Evolutionary conservation across 371 early-diverging fungal species (phyloP), one percentile per base, ranked within the genome.

Genomic region (Mortierella sp.): DNA sequence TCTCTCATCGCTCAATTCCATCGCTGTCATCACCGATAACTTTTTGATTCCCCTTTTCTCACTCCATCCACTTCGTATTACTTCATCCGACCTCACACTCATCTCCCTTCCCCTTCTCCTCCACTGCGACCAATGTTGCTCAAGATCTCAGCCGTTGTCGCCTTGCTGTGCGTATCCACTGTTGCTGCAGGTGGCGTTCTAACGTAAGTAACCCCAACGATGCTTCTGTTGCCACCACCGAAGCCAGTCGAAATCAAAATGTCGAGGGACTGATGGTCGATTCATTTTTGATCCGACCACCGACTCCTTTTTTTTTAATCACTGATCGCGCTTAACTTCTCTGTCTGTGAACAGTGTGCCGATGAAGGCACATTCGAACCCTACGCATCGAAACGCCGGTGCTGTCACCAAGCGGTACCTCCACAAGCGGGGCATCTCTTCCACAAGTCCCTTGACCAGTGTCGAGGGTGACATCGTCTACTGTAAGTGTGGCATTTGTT

Each of bases 361-460:
- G 2, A 77, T 78, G 78, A 68, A 52, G 24, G 52, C 47, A 1
- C 41, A 52, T 43, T 44, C 64, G 11, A 64, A 64, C 65, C 68
- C 69, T 48, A 55, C 64, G 5, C 31, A 72, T 13, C 29, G 47
- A 26, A 78, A 78, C 26, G 19, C 81, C 26, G 43, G 9, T 4
- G 31, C 77, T 0, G 0, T 73, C 6, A 73, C 73, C n/a, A 70
- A 71, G 70, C 65, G 68, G 6, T 80, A 80, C 67, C 70, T 73
- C 44, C 77, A 71, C 2, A 76, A 73, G 70, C 77, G 81, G 7
- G 63, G 58, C 39, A 4, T 39, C 31, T 2, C 61, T 50, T 65
- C 76, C 2, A 37, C 65, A 3, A 75, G 63, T 9, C 58, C 75
- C 11, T 8, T 68, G 16, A 70, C 66, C 29, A 75, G 43, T 14